A percentile compares a stretch with the other conserved stretches of the same genome.
phyloP scores from a whole-genome alignment of 2,329 filamentous ascomycete species.

The Ophiostoma sp. region DNA sequence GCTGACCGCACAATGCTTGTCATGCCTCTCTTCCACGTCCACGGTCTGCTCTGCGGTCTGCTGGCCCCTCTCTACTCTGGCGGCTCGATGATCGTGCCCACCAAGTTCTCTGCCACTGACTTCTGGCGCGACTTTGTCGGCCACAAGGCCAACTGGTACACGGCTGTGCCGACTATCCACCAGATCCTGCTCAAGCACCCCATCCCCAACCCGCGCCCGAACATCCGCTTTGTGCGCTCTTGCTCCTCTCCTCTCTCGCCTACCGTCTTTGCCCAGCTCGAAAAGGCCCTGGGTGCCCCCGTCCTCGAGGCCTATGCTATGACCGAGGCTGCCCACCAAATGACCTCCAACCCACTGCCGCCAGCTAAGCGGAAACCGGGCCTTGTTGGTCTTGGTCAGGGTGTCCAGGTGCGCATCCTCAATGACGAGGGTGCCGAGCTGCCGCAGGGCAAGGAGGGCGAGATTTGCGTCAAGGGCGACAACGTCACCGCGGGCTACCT shows the following conservation, averaged over 20 bases:
- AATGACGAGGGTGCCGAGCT: constrained; percentile 68
- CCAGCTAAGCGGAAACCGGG: constrained; percentile 74
- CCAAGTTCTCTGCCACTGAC: constrained; percentile 75
- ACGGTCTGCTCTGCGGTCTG: constrained; percentile 81
- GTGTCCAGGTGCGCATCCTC: constrained; percentile 78
- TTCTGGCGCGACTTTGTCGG: constrained; percentile 79
- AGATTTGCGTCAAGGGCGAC: constrained; percentile 79
- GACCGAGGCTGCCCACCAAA: constrained; percentile 86
- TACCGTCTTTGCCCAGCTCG: constrained; percentile 76
- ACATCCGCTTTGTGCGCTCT: constrained; percentile 83
- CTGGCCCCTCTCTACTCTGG: constrained; percentile 74
- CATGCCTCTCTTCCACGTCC: constrained; percentile 90
- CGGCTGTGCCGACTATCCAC: constrained; percentile 89
- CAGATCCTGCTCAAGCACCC: constrained; percentile 80
- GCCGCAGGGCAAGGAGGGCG: constrained; percentile 68
- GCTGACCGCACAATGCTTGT: constrained; percentile 80
- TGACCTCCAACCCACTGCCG: constrained; percentile 75
- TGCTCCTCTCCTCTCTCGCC: constrained; percentile 83
- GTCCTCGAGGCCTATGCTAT: constrained; percentile 90
- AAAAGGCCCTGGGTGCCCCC: constrained; percentile 72
- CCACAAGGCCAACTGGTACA: constrained; percentile 85
- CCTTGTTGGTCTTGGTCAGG: constrained; percentile 79
- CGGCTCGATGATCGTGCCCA: constrained; percentile 76
- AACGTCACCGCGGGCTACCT: constrained; percentile 85
- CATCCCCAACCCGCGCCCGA: constrained; percentile 64